Conservation (phyloP, 495 filamentous ascomycete species). For the Aspergillus baeticus region DNA sequence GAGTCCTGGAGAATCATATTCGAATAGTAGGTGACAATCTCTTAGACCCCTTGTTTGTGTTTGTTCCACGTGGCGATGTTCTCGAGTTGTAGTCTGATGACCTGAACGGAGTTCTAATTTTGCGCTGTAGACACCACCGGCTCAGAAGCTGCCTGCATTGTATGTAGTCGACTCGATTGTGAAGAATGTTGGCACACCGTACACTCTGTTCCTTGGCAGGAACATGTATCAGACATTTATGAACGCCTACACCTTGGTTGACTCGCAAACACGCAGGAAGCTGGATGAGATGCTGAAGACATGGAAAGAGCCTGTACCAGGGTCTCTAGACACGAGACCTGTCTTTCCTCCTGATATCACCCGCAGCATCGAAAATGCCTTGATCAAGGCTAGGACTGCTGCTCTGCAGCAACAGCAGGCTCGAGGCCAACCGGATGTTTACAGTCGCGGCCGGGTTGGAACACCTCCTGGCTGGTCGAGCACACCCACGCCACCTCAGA, state of each 20-base stretch:
- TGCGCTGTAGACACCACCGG: slow-evolving; percentile 69
- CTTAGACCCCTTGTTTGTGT: slow-evolving; percentile 10
- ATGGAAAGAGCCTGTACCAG: slow-evolving; percentile 95
- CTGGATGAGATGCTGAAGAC: slow-evolving; percentile 97
- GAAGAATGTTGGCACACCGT: slow-evolving; percentile 97
- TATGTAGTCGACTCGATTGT: slow-evolving; percentile 98
- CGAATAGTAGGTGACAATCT: slow-evolving; percentile 68
- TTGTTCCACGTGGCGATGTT: slow-evolving; percentile 1
- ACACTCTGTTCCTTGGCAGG: slow-evolving; percentile 88
- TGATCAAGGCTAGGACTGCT: slow-evolving; percentile 82
- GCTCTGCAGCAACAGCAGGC: slow-evolving; percentile 70
- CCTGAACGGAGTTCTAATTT: slow-evolving; percentile 37
- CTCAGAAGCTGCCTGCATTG: slow-evolving; percentile 86
- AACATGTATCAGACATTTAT: slow-evolving; percentile 94
- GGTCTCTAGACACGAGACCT: slow-evolving; percentile 80
- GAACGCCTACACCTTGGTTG: slow-evolving; percentile 89
- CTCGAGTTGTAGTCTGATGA: slow-evolving; percentile 24
- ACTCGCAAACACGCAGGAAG: slow-evolving; percentile 74
- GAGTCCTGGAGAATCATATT: slow-evolving; percentile 88
- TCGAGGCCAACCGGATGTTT: slow-evolving; percentile 61
- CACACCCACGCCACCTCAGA: slow-evolving; percentile 68
- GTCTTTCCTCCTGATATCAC: slow-evolving; percentile 86
- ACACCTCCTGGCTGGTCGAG: slow-evolving; percentile 58
- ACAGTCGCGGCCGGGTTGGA: slow-evolving; percentile 55
- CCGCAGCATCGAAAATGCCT: slow-evolving; percentile 85